Base-by-base conservation (phyloP, 345 rosid species). In the Pistacia atlantica region DNA sequence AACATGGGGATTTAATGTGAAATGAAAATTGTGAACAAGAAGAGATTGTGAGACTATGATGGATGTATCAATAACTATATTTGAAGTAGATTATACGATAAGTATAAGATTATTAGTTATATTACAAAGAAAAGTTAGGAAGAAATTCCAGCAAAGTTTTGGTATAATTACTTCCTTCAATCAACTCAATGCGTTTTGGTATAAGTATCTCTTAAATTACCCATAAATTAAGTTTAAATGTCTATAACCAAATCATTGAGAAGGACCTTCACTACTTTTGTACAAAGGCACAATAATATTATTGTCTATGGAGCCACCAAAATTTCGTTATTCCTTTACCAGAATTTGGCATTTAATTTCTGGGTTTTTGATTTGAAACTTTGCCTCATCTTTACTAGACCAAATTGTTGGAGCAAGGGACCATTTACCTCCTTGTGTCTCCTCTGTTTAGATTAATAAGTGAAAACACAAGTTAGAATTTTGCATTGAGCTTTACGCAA, bases 401-500 rank as follows among this genome's bases (percentile, higher is more conserved):
- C 80, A 79, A 57, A 37, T 25, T 52, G 54, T 52, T 22, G 82
- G 71, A 33, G 51, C 61, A 65, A 76, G 79, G 82, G 81, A 52
- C 81, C 81, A 78, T 57, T 79, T 14, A 46, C 76, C 73, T 13
- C 69, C 11, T 37, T 55, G 51, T 73, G 89, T 79, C 78, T 71
- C 67, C 64, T 68, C 59, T 68, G 66, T 60, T 60, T 48, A 31
- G 8, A 35, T 59, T 16, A 56, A 62, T 7, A 49, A 38, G 55
- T 59, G 16, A 14, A 51, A 46, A 58, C 4, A 45, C 22, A 20
- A 68, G 18, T 18, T 18, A 38, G 46, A 55, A 8, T 7, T 42
- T 65, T 72, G 46, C 17, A 79, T 75, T 83, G 11, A 77, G 64
- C 88, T 81, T 85, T 83, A 87, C 85, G 90, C 88, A 76, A 83